Evolutionary conservation across 257 asterid genomes (phyloP).

Genomic region (Salvia miltiorrhiza): DNA sequence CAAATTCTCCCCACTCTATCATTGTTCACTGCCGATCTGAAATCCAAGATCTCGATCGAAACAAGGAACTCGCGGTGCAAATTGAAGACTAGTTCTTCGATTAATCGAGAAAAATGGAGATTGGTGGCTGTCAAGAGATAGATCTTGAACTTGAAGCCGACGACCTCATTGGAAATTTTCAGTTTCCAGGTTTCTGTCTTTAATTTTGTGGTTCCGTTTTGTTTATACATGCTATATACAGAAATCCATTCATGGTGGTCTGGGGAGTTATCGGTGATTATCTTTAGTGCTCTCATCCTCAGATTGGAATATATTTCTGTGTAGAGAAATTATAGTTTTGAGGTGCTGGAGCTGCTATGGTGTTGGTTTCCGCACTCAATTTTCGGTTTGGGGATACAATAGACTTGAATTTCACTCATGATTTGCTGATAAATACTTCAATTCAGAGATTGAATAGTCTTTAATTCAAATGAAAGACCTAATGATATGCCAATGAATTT

Average conservation of each 20-base stretch:
- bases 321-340: not conserved
- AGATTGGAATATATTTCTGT: conserved; percentile 1
- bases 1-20: not conserved
- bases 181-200: conserved; percentile 37
- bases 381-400: not conserved
- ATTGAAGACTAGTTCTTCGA: conserved; percentile 10
- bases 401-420: not conserved
- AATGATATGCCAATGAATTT: not conserved
- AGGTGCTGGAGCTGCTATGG: conserved; percentile 15
- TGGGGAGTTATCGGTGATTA: not conserved
- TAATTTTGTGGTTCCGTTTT: not conserved
- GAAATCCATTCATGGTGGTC: not conserved
- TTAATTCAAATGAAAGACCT: not conserved
- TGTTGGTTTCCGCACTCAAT: not conserved
- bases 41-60: conserved; percentile 11
- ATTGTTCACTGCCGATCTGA: not conserved
- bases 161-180: conserved; percentile 39
- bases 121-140: conserved; percentile 31
- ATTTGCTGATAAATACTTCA: not conserved
- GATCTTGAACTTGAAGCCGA: conserved; percentile 42
- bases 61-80: not conserved
- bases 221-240: not conserved
- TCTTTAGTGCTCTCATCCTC: not conserved
- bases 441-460: not conserved
- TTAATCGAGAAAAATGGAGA: conserved; percentile 20